Percentiles rank a stretch among this genome's conserved stretches.
These are phyloP conservation scores for Trichophyton benhamiae DNA, from an alignment of 2,329 filamentous ascomycete genomes.

Conservation along the genomic window DNA sequence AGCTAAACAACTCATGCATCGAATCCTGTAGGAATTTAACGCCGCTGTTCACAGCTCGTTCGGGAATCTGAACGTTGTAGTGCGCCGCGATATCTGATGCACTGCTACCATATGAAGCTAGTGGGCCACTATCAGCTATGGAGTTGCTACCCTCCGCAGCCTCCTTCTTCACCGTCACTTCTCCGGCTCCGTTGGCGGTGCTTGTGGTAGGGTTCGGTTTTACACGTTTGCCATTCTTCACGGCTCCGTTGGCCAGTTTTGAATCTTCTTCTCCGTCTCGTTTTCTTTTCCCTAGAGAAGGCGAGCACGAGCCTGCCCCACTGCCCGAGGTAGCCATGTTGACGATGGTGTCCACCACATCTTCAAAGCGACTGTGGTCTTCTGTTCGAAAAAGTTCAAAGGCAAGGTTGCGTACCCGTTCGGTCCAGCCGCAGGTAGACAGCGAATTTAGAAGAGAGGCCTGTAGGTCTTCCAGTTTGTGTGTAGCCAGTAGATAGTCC, in stretches of 20 bases:
- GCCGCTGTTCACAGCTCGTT: constrained; percentile 39
- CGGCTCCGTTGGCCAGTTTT: constrained; percentile 21
- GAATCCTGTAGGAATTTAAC: constrained; percentile 41
- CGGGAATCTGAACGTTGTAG: constrained; percentile 37
- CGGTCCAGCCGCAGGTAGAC: constrained; percentile 47
- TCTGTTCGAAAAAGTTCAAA: constrained; percentile 46
- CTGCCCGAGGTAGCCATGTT: constrained; percentile 28
- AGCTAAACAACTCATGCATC: constrained; percentile 30
- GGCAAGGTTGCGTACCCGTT: constrained; percentile 43
- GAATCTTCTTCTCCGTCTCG: constrained; percentile 11
- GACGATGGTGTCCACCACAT: constrained; percentile 44
- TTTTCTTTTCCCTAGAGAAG: constrained; percentile 9
- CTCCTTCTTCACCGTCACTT: background rate
- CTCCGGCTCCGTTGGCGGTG: background rate
- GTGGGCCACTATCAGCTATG: background rate
- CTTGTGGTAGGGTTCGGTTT: background rate
- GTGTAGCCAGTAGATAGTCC: constrained; percentile 36
- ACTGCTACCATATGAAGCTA: background rate
- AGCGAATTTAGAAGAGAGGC: constrained; percentile 42
- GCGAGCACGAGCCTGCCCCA: background rate
- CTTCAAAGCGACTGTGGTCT: constrained; percentile 44
- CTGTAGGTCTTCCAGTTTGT: constrained; percentile 45
- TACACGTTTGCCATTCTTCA: constrained; percentile 10
- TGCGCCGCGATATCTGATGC: background rate
- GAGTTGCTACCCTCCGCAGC: background rate